Conservation (phyloP, 2,329 filamentous ascomycete genomes). For the Dothistroma septosporum region DNA sequence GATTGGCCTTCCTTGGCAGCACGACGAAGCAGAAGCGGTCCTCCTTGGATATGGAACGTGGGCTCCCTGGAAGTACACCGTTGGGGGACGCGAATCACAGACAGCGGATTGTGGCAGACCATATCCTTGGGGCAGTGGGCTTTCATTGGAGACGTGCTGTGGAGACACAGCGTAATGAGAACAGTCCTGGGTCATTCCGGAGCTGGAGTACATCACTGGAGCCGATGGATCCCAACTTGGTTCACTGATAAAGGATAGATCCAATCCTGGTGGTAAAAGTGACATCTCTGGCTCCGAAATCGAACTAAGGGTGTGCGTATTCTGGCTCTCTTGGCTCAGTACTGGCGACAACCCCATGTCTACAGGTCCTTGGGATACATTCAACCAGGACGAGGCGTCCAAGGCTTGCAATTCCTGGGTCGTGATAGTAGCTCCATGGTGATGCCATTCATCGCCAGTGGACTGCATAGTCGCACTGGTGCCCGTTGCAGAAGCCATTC, state of each 20-base stretch:
- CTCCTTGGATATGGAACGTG: constrained; percentile 14
- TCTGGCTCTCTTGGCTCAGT: constrained; percentile 36
- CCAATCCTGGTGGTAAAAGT: constrained; percentile 28
- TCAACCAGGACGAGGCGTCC: constrained; percentile 25
- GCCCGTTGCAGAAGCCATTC: constrained; percentile 23
- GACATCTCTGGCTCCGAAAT: constrained; percentile 29
- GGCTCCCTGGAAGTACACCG: constrained; percentile 11
- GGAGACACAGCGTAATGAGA: constrained; percentile 6
- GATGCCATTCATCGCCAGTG: constrained; percentile 23
- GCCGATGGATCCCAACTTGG: constrained; percentile 21
- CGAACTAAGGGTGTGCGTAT: constrained; percentile 29
- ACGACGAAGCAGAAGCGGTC: constrained; percentile 22
- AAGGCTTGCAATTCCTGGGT: constrained; percentile 20
- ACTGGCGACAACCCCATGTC: constrained; percentile 34
- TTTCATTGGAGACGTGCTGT: constrained; percentile 9
- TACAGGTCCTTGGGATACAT: constrained; percentile 30
- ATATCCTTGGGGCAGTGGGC: constrained; percentile 7
- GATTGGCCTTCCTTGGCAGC: constrained; percentile 11
- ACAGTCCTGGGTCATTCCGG: constrained; percentile 6
- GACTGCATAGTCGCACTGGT: constrained; percentile 24
- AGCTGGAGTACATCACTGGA: constrained; percentile 15
- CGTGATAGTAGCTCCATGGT: constrained; percentile 13
- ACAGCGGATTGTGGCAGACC: constrained; percentile 8
- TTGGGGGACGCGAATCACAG: constrained; percentile 12
- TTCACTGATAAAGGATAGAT: constrained; percentile 28